phyloP scores from a whole-genome alignment of 768 basidiomycete species.

The Chalciporus chontae region DNA sequence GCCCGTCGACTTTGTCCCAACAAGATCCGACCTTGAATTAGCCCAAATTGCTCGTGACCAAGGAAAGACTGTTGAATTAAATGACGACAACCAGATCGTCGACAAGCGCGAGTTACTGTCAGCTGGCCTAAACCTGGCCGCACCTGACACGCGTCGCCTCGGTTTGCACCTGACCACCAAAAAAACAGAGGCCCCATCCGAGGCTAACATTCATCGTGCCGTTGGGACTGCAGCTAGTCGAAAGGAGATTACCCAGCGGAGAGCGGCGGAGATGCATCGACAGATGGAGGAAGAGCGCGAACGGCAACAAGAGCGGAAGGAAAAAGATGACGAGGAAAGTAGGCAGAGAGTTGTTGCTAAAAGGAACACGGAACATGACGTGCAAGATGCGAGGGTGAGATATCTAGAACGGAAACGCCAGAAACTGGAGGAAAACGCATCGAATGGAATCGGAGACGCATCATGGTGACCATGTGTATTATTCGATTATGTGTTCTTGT shows the following conservation, averaged over 20 bases:
- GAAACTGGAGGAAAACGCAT: constrained; percentile 50
- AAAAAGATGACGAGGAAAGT: constrained; percentile 59
- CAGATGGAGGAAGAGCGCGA: constrained; percentile 78
- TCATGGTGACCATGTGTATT: constrained; percentile 8
- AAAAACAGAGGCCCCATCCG: constrained; percentile 25
- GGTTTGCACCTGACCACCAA: constrained; percentile 38
- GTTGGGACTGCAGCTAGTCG: constrained; percentile 80
- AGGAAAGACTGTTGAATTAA: constrained; percentile 87
- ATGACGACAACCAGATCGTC: constrained; percentile 96
- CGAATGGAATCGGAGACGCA: constrained; percentile 3
- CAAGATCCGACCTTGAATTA: constrained; percentile 72
- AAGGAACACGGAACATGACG: constrained; percentile 71
- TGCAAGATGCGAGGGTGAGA: constrained; percentile 70
- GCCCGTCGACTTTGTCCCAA: constrained; percentile 56
- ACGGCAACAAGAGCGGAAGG: constrained; percentile 52
- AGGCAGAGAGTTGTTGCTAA: constrained; percentile 63
- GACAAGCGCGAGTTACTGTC: constrained; percentile 91
- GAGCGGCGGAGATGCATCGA: constrained; percentile 68
- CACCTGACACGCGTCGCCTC: constrained; percentile 74
- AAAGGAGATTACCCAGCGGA: constrained; percentile 80
- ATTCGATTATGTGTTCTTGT: background rate
- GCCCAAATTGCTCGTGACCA: constrained; percentile 64
- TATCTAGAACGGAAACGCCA: constrained; percentile 79
- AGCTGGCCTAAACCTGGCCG: constrained; percentile 88
- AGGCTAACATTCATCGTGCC: constrained; percentile 60